These are phyloP conservation scores for Gossypium anomalum DNA, from an alignment of 345 rosid species.

Conservation along the genomic window DNA sequence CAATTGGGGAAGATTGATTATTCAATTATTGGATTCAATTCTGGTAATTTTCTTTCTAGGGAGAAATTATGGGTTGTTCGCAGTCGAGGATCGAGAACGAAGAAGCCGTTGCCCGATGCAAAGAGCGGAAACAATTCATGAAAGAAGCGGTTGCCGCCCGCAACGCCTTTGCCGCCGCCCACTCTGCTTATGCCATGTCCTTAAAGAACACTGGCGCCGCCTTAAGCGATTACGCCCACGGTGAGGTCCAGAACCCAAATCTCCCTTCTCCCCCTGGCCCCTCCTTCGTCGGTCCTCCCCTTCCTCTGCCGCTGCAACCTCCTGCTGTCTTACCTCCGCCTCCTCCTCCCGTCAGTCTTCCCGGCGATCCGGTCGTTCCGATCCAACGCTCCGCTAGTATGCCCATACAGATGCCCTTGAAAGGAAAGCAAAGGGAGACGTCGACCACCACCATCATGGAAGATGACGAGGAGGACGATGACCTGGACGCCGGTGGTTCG, in stretches of 20 bases:
- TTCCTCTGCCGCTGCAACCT: constrained; percentile 6
- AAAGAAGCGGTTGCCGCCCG: constrained; percentile 66
- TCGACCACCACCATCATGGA: constrained; percentile 47
- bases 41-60: neutral
- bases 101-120: constrained; percentile 83
- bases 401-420: constrained; percentile 69
- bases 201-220: constrained; percentile 93
- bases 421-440: constrained; percentile 31
- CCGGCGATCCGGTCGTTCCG: constrained; percentile 17
- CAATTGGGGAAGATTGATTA: neutral
- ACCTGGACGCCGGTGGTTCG: constrained; percentile 25
- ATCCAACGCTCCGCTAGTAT: constrained; percentile 68
- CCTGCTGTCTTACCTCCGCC: constrained; percentile 45
- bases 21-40: neutral
- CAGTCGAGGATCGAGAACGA: constrained; percentile 97
- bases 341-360: constrained; percentile 15
- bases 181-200: constrained; percentile 69
- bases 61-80: constrained; percentile 67
- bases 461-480: constrained; percentile 58
- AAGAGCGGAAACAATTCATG: constrained; percentile 63
- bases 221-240: constrained; percentile 76
- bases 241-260: constrained; percentile 48
- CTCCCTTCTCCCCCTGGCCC: constrained; percentile 13
- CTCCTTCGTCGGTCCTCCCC: neutral
- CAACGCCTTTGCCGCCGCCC: constrained; percentile 98